Evolutionary conservation across 495 filamentous ascomycete species (phyloP).

Genomic region (Penicillium cataractarum): DNA sequence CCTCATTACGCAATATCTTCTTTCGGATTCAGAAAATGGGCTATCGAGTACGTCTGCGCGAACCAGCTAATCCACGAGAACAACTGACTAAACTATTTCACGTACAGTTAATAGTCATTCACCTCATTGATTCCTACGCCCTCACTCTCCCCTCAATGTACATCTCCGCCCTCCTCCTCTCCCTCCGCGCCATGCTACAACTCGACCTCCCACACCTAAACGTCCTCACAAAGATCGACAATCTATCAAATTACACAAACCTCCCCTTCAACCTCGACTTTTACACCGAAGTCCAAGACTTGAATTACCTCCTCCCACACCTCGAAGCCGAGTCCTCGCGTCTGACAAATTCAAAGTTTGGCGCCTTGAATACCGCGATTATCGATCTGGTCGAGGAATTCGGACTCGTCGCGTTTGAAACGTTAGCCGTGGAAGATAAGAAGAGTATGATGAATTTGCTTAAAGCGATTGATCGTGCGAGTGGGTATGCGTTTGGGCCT

Average conservation of each 20-base stretch:
- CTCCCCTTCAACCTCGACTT: constrained; percentile 93
- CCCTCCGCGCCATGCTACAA: constrained; percentile 94
- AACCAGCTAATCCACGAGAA: neutral
- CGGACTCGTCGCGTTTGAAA: constrained; percentile 86
- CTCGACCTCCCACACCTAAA: constrained; percentile 95
- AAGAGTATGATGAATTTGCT: constrained; percentile 92
- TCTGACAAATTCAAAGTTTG: constrained; percentile 71
- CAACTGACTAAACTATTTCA: constrained; percentile 14
- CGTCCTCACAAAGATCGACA: constrained; percentile 96
- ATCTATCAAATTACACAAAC: constrained; percentile 74
- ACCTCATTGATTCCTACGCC: constrained; percentile 90
- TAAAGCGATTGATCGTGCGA: constrained; percentile 83
- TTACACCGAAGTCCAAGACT: constrained; percentile 97
- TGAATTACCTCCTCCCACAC: constrained; percentile 78
- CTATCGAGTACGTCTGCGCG: constrained; percentile 69
- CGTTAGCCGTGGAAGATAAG: constrained; percentile 93
- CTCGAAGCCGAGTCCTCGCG: constrained; percentile 64
- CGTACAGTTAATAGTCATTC: constrained; percentile 79
- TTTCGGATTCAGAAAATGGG: constrained; percentile 86
- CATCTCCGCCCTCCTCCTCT: constrained; percentile 89
- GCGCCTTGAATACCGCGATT: constrained; percentile 81
- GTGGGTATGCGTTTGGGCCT: constrained; percentile 90
- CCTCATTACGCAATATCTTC: constrained; percentile 87
- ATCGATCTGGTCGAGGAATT: constrained; percentile 86
- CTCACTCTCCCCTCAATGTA: constrained; percentile 91